These are phyloP conservation scores for Kwoniella pini DNA, from an alignment of 768 basidiomycete genomes.

Conservation along the genomic window DNA sequence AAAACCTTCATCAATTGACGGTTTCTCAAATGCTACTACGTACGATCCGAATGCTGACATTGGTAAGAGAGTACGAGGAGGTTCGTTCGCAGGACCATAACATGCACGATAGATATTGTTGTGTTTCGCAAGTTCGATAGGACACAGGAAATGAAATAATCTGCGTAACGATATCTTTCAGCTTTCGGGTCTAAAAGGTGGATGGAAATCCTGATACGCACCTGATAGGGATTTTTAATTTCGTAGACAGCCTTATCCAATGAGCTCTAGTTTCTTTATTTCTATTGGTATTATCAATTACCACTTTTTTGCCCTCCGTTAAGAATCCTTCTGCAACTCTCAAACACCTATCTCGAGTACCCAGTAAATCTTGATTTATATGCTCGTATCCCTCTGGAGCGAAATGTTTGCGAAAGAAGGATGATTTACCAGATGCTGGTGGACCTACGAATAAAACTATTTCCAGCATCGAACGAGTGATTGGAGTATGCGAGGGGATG, in stretches of 20 bases:
- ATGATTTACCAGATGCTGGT: constrained; percentile 75
- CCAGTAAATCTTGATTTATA: constrained; percentile 82
- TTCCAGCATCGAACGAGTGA: constrained; percentile 53
- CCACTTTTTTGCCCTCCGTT: constrained; percentile 64
- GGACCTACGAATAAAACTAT: constrained; percentile 66
- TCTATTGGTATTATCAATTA: constrained; percentile 93
- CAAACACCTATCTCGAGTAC: constrained; percentile 73
- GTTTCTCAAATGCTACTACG: constrained; percentile 61
- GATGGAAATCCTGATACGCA: constrained; percentile 36
- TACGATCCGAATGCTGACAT: constrained; percentile 48
- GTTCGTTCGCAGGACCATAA: constrained; percentile 40
- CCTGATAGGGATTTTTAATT: constrained; percentile 63
- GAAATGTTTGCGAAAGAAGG: constrained; percentile 75
- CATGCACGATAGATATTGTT: constrained; percentile 87
- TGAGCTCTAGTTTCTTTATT: constrained; percentile 66
- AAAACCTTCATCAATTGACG: constrained; percentile 70
- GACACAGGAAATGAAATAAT: constrained; percentile 73
- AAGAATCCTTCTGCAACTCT: constrained; percentile 65
- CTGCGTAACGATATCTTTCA: constrained; percentile 54
- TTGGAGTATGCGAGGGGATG: constrained; percentile 57
- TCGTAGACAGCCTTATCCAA: constrained; percentile 70
- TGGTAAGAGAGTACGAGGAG: constrained; percentile 39
- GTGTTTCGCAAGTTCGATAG: constrained; percentile 83
- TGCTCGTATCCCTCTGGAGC: constrained; percentile 69
- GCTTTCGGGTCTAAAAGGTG: not conserved